Percentiles rank a stretch among this genome's conserved stretches.
Evolutionary conservation across 352 stramenopile species (phyloP).

Genomic region (Phytopythium mirpurense): DNA sequence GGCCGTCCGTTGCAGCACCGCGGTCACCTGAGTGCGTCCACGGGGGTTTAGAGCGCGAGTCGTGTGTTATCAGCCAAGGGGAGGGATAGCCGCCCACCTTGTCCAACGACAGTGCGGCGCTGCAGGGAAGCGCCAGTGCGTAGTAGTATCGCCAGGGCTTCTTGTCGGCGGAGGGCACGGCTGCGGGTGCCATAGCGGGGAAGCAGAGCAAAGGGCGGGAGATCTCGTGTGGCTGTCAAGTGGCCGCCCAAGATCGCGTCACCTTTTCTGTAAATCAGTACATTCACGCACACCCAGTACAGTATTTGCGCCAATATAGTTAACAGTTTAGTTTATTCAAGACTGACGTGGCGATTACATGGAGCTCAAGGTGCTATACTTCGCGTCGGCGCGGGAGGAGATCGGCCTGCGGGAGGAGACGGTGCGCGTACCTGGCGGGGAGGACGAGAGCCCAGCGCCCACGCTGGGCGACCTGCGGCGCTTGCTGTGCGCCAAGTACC

Average conservation of each 20-base stretch:
- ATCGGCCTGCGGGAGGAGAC: slow-evolving; percentile 68
- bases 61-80: background rate
- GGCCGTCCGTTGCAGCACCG: slow-evolving; percentile 38
- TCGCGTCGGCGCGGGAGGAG: slow-evolving; percentile 67
- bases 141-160: slow-evolving; percentile 77
- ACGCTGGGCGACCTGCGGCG: slow-evolving; percentile 42
- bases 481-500: slow-evolving; percentile 44
- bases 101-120: slow-evolving; percentile 13
- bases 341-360: slow-evolving; percentile 11
- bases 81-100: slow-evolving; percentile 23
- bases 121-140: slow-evolving; percentile 44
- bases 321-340: too few relatives aligned
- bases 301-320: too few relatives aligned
- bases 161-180: slow-evolving; percentile 12
- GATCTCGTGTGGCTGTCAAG: too few relatives aligned
- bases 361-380: slow-evolving; percentile 78
- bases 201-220: too few relatives aligned
- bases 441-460: background rate
- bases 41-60: background rate
- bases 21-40: slow-evolving; percentile 24
- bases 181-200: background rate
- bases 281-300: too few relatives aligned
- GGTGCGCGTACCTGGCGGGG: slow-evolving; percentile 16
- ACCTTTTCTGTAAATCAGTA: too few relatives aligned
- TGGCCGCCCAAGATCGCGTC: too few relatives aligned